Evolutionary conservation across 1,284 basidiomycete species (phyloP), one percentile per base, ranked within the genome.

Genomic region (Volvariella volvacea): DNA sequence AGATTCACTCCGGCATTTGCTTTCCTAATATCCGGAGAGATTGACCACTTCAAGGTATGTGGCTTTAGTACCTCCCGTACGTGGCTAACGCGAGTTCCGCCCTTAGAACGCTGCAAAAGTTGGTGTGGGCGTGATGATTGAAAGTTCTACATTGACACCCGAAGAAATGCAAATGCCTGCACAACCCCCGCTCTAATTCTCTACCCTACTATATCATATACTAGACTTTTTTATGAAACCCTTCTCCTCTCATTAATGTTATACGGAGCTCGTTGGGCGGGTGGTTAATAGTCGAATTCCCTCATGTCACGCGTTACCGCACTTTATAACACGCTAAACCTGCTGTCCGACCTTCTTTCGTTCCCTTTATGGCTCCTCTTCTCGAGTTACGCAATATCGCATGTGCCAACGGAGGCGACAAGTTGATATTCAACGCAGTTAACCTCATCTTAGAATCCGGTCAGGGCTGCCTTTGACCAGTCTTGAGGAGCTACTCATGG

Each of bases 111-210:
- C 90, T 33, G 87, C 90, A 44, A 94, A 94, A 69, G 88, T 97
- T 50, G 95, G 95, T 50, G 83, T 98, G 12, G 94, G 93, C 66
- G 88, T 98, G 62, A 92, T 92, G 87, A 89, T 98, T 55, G 94
- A 98, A 76, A 86, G 82, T 59, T 77, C 80, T 36, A 75, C 67
- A 50, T 64, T 88, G 65, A 82, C 82, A 19, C 83, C 83, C 9
- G 85, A 88, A 68, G 86, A 88, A 70, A 85, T 88, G 84, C 82
- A 70, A 50, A 73, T 83, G 70, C 63, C 68, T 45, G 72, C 75
- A 55, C 73, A 70, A 50, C 65, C 65, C 50, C 70, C 64, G 63
- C 62, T 55, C 55, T 44, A 64, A 64, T 61, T 55, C 55, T 44
- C 40, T 28, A 39, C 36, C 39, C 32, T 46, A 19, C 33, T 32